A percentile compares a stretch with the other conserved stretches of the same genome.
Evolutionary conservation across 2,329 filamentous ascomycete genomes (phyloP).

Genomic region (Cercospora zeae-maydis): DNA sequence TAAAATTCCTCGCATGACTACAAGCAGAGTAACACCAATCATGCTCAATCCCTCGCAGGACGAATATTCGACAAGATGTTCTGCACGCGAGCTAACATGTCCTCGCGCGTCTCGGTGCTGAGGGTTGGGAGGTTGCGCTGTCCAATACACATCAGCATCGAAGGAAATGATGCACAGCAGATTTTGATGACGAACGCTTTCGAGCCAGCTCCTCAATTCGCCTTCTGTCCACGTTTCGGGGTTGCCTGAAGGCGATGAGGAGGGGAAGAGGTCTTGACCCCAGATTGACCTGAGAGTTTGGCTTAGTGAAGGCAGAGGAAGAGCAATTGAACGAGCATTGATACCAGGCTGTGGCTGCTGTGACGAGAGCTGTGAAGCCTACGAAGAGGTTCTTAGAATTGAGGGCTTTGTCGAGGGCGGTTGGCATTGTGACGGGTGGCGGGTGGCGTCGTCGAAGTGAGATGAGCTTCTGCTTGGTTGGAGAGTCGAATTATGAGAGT

Average conservation of each 20-base stretch:
- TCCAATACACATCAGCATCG: slow-evolving; percentile 6
- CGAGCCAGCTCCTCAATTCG: slow-evolving; percentile 77
- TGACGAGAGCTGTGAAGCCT: slow-evolving; percentile 79
- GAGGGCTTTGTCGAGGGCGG: slow-evolving; percentile 48
- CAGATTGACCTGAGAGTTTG: slow-evolving; percentile 57
- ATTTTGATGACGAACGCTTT: slow-evolving; percentile 52
- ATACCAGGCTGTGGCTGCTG: slow-evolving; percentile 71
- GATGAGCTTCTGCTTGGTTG: neutral
- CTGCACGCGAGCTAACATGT: neutral
- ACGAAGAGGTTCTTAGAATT: slow-evolving; percentile 42
- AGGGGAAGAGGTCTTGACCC: slow-evolving; percentile 79
- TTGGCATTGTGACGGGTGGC: slow-evolving; percentile 42
- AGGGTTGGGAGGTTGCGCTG: slow-evolving; percentile 64
- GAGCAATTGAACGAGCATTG: neutral
- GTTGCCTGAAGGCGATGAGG: slow-evolving; percentile 69
- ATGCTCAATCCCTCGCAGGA: slow-evolving; percentile 35
- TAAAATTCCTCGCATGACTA: too few relatives aligned
- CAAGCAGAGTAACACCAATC: neutral
- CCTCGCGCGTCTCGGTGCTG: slow-evolving; percentile 25
- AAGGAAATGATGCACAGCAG: neutral
- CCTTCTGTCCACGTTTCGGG: slow-evolving; percentile 71
- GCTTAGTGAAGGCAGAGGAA: neutral
- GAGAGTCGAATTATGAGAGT: neutral
- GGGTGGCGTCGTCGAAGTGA: neutral
- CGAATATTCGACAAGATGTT: slow-evolving; percentile 56